phyloP scores from a whole-genome alignment of 2,329 filamentous ascomycete species.

The Xylaria sp. region DNA sequence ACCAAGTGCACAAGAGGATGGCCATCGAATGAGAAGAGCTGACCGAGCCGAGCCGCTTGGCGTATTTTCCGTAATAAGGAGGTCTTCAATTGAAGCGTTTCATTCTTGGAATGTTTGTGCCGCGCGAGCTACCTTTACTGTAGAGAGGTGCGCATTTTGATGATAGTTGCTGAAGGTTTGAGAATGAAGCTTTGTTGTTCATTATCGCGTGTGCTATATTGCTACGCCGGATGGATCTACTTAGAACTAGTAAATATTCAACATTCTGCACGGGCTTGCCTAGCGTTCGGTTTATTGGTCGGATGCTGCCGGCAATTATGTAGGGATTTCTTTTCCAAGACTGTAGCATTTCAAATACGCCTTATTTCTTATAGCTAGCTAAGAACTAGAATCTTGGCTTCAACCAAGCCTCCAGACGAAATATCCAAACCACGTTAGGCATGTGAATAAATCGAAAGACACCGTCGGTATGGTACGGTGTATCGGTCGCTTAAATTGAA shows the following conservation, averaged over 20 bases:
- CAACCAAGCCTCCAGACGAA: neutral
- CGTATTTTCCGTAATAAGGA: conserved; percentile 30
- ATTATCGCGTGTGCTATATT: neutral
- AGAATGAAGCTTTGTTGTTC: neutral
- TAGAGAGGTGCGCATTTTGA: neutral
- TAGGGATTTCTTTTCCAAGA: neutral
- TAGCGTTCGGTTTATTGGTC: conserved; percentile 18
- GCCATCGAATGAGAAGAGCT: conserved; percentile 5
- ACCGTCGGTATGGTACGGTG: neutral
- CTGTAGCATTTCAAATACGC: conserved; percentile 5
- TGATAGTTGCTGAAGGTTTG: no score
- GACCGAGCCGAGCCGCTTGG: conserved; percentile 19
- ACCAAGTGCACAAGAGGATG: conserved; percentile 9
- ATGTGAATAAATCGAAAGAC: conserved; percentile 20
- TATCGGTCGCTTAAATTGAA: neutral
- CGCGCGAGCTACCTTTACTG: neutral
- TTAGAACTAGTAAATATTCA: no score
- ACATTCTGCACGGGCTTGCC: neutral
- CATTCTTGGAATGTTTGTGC: conserved; percentile 9
- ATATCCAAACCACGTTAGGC: conserved; percentile 29
- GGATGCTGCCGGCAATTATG: conserved; percentile 23
- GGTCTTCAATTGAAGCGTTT: conserved; percentile 23
- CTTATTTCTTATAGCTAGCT: conserved; percentile 12
- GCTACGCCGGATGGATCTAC: neutral
- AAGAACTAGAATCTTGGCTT: conserved; percentile 21